Evolutionary conservation across 2,329 filamentous ascomycete species (phyloP).

Genomic region (Penicillium sp.): DNA sequence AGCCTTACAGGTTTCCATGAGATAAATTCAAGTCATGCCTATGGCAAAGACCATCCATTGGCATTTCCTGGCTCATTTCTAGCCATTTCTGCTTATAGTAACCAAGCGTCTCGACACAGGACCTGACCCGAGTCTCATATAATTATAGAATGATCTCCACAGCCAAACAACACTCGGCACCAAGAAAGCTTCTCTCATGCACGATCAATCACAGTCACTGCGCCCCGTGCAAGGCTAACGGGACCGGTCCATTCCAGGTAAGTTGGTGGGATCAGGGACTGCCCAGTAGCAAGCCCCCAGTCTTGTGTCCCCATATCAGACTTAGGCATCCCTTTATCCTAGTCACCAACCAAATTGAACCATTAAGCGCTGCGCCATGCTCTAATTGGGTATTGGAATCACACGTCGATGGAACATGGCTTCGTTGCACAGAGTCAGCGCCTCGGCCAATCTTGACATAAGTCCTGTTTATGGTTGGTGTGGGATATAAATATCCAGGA

Average conservation of each 20-base stretch:
- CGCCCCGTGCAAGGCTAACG: not conserved
- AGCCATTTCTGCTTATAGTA: no score
- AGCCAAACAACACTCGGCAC: not conserved
- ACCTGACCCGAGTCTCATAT: no score
- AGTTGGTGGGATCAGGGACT: not conserved
- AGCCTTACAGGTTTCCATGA: no score
- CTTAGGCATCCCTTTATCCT: not conserved
- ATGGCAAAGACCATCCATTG: no score
- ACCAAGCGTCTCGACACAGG: no score
- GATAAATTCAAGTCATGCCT: no score
- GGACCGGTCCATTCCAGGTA: not conserved
- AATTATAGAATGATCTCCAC: not conserved
- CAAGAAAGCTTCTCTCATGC: not conserved
- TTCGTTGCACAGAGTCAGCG: constrained; percentile 1
- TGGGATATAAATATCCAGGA: constrained; percentile 2
- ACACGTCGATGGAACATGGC: not conserved
- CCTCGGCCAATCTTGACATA: not conserved
- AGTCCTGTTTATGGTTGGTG: not conserved
- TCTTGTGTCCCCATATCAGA: not conserved
- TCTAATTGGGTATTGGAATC: not conserved
- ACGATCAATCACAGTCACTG: constrained; percentile 5
- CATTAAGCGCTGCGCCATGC: constrained; percentile 4
- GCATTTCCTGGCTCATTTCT: no score
- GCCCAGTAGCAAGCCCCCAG: not conserved
- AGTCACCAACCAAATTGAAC: not conserved